These are phyloP conservation scores for Ulvella scutata DNA, from an alignment of 139 green algal species.

Conservation along the genomic window DNA sequence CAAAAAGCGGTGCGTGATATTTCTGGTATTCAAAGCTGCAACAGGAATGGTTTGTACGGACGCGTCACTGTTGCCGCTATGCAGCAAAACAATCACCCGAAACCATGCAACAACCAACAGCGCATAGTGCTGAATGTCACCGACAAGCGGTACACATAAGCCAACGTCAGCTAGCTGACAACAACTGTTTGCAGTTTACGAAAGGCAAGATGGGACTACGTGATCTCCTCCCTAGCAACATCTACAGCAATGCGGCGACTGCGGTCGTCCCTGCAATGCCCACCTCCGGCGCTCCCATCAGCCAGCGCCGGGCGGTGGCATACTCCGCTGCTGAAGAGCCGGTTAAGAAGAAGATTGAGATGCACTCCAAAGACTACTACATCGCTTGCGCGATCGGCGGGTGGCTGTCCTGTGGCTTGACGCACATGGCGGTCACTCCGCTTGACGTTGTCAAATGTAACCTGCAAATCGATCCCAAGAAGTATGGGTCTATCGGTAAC, in stretches of 20 bases:
- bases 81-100: too few species aligned
- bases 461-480: conserved; percentile 50
- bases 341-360: conserved; percentile 3
- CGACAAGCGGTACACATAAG: too few species aligned
- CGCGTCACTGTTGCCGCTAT: too few species aligned
- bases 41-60: too few species aligned
- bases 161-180: too few species aligned
- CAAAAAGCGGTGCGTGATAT: too few species aligned
- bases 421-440: conserved; percentile 59
- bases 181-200: too few species aligned
- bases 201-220: conserved; percentile 24
- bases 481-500: conserved; percentile 46
- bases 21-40: too few species aligned
- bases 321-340: background rate
- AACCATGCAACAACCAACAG: too few species aligned
- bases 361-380: conserved; percentile 9
- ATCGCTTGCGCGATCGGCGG: conserved; percentile 12
- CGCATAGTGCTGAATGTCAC: too few species aligned
- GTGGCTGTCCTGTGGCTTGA: conserved; percentile 35
- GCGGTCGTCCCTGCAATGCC: background rate
- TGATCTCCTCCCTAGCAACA: conserved; percentile 33
- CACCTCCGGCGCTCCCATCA: background rate
- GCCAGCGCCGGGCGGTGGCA: background rate
- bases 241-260: conserved; percentile 26
- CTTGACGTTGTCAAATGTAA: conserved; percentile 93